Conservation (phyloP, 2,329 filamentous ascomycete genomes). For the Diplodia corticola region DNA sequence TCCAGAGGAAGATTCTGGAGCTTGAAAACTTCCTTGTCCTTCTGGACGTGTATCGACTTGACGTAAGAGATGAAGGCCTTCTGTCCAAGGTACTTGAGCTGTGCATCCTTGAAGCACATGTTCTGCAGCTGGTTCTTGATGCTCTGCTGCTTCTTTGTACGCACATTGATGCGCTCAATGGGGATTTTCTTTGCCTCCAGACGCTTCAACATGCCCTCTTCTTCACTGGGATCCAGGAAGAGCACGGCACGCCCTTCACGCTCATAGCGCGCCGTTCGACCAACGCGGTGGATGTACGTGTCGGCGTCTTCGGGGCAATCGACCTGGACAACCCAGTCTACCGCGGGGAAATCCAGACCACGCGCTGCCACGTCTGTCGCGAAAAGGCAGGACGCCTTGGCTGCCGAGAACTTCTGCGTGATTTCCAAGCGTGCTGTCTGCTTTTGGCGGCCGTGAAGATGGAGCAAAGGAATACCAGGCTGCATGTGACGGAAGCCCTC, state of each 20-base stretch:
- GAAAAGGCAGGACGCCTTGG: conserved; percentile 85
- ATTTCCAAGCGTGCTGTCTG: conserved; percentile 86
- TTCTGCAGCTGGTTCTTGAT: conserved; percentile 85
- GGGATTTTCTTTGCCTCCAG: conserved; percentile 88
- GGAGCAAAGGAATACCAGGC: conserved; percentile 87
- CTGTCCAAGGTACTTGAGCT: conserved; percentile 91
- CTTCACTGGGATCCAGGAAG: conserved; percentile 90
- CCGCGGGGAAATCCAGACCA: conserved; percentile 91
- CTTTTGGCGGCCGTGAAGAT: conserved; percentile 92
- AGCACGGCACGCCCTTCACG: conserved; percentile 83
- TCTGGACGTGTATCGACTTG: conserved; percentile 81
- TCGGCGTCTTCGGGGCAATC: conserved; percentile 96
- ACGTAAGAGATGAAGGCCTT: conserved; percentile 94
- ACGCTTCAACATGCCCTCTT: conserved; percentile 83
- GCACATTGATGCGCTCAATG: conserved; percentile 81
- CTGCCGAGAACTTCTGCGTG: conserved; percentile 75
- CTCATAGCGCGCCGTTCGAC: conserved; percentile 90
- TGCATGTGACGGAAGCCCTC: conserved; percentile 91
- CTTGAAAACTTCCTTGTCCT: conserved; percentile 88
- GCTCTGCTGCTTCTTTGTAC: conserved; percentile 83
- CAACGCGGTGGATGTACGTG: conserved; percentile 96
- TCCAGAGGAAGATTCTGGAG: conserved; percentile 81
- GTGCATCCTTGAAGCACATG: conserved; percentile 93
- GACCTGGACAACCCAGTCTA: conserved; percentile 99
- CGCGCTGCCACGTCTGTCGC: conserved; percentile 93